Conservation (phyloP, 208 protist species). For the Trypanosoma scelopori region DNA sequence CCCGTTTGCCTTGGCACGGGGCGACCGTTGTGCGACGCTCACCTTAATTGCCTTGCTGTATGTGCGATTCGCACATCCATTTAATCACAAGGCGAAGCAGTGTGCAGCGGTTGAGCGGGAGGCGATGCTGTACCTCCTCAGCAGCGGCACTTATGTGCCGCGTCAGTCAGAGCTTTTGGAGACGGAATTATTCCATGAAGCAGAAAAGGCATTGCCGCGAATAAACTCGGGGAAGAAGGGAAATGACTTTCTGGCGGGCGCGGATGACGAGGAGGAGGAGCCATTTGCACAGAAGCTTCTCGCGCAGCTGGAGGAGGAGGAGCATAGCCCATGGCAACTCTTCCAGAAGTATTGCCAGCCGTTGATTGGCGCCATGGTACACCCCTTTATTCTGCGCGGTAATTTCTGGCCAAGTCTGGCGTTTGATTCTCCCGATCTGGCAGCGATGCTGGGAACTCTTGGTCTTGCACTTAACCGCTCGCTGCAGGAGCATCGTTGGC, state of each 20-base stretch:
- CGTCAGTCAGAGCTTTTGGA: too few relatives aligned
- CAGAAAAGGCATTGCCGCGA: background rate
- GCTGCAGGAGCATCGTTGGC: constrained; percentile 84
- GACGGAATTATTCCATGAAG: constrained; percentile 6
- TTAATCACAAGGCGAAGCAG: constrained; percentile 83
- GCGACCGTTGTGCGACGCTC: constrained; percentile 57
- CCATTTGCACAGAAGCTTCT: constrained; percentile 29
- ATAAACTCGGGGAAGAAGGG: constrained; percentile 34
- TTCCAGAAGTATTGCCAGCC: constrained; percentile 85
- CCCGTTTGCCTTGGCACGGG: constrained; percentile 64
- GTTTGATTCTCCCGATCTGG: constrained; percentile 81
- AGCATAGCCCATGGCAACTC: constrained; percentile 87
- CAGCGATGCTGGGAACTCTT: constrained; percentile 66
- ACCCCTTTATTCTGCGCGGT: constrained; percentile 83
- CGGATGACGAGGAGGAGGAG: constrained; percentile 17
- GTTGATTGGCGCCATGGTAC: constrained; percentile 65
- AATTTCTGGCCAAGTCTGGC: constrained; percentile 87
- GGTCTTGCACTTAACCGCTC: constrained; percentile 81
- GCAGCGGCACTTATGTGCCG: constrained; percentile 34
- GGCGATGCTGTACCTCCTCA: constrained; percentile 73
- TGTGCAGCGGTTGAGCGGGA: constrained; percentile 62
- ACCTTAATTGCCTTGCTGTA: constrained; percentile 87
- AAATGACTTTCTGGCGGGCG: too few relatives aligned
- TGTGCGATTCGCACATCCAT: constrained; percentile 84
- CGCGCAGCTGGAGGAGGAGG: constrained; percentile 66